A percentile compares a stretch with the other conserved stretches of the same genome.
These are phyloP conservation scores for Xylariaceae sp. DNA, from an alignment of 2,329 filamentous ascomycete genomes.

Conservation along the genomic window DNA sequence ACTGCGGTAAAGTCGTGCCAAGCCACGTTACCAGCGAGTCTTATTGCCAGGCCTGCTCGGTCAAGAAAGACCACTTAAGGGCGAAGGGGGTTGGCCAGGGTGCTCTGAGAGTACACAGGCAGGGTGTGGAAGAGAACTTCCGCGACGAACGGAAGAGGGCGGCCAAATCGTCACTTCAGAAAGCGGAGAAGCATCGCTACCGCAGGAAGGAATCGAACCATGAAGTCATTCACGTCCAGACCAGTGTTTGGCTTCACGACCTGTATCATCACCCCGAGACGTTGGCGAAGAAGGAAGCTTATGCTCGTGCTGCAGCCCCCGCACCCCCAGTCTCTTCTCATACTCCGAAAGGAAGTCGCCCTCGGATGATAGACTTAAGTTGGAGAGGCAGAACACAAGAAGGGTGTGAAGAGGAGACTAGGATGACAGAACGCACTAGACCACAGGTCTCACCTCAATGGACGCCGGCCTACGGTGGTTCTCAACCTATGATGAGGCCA, in stretches of 20 bases:
- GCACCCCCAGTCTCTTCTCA: slow-evolving; percentile 29
- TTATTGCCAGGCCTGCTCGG: slow-evolving; percentile 34
- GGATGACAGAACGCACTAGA: background rate
- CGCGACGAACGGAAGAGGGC: slow-evolving; percentile 21
- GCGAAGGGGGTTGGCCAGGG: slow-evolving; percentile 32
- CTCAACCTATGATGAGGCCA: slow-evolving; percentile 18
- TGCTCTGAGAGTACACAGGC: slow-evolving; percentile 28
- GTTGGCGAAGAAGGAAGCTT: slow-evolving; percentile 26
- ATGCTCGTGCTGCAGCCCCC: slow-evolving; percentile 20
- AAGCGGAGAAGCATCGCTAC: slow-evolving; percentile 2
- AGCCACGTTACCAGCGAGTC: slow-evolving; percentile 19
- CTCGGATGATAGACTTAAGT: background rate
- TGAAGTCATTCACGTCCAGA: slow-evolving; percentile 9
- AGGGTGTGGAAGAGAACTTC: slow-evolving; percentile 23
- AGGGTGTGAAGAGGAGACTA: background rate
- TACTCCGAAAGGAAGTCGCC: background rate
- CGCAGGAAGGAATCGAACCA: slow-evolving; percentile 8
- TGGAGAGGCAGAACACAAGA: background rate
- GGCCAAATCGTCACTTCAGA: slow-evolving; percentile 8
- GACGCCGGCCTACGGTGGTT: slow-evolving; percentile 9
- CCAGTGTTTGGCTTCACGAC: slow-evolving; percentile 33
- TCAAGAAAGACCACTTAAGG: slow-evolving; percentile 21
- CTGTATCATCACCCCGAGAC: slow-evolving; percentile 33
- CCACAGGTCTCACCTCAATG: background rate
- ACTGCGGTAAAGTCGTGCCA: slow-evolving; percentile 37